Conservation (phyloP, 768 basidiomycete species). For the Asterophora lycoperdoides region DNA sequence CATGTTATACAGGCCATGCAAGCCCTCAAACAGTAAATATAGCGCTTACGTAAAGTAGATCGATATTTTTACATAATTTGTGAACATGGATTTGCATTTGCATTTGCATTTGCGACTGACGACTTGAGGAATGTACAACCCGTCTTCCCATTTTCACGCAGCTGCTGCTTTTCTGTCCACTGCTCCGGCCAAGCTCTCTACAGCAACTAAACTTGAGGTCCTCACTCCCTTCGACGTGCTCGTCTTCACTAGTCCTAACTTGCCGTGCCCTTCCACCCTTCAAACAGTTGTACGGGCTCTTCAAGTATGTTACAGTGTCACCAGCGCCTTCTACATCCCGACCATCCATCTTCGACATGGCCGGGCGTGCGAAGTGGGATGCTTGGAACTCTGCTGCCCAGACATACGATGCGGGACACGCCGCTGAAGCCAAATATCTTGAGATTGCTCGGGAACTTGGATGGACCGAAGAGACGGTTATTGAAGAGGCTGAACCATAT, state of each 20-base stretch:
- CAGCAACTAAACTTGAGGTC: constrained; percentile 74
- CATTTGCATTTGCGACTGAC: too few relatives aligned
- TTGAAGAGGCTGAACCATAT: constrained; percentile 10
- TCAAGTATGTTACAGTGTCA: constrained; percentile 69
- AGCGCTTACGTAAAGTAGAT: constrained; percentile 19
- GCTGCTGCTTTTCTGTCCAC: constrained; percentile 65
- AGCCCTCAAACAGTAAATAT: constrained; percentile 29
- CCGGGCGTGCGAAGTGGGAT: constrained; percentile 84
- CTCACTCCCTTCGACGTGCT: constrained; percentile 21
- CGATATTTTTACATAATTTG: constrained; percentile 9
- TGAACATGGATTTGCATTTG: not conserved
- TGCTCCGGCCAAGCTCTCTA: constrained; percentile 54
- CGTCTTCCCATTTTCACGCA: constrained; percentile 42
- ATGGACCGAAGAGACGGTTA: constrained; percentile 43
- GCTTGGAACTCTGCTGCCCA: constrained; percentile 61
- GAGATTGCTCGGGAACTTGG: constrained; percentile 65
- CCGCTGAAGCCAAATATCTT: constrained; percentile 64
- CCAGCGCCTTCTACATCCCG: constrained; percentile 49
- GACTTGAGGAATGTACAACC: constrained; percentile 24
- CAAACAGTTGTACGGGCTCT: constrained; percentile 77
- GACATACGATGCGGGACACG: constrained; percentile 37
- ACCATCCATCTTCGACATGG: constrained; percentile 75
- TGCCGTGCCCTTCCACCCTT: constrained; percentile 13
- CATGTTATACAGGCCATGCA: constrained; percentile 61
- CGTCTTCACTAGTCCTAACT: constrained; percentile 40